Base-by-base conservation (phyloP, 805 yeast genomes). In the Alloascoidea hylecoeti region DNA sequence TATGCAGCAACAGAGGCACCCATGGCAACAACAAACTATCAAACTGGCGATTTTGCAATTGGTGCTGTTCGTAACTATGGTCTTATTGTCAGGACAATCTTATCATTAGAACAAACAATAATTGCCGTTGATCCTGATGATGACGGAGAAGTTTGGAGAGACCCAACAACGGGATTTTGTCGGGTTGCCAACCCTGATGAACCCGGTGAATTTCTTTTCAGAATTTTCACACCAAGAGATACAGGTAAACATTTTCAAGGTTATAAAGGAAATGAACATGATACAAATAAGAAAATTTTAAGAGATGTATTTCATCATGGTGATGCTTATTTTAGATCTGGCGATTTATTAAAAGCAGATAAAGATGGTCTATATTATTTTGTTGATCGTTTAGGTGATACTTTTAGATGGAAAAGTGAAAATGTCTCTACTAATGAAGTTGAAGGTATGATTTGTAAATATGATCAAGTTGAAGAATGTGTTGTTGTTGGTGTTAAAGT, bases 341-440 rank as follows among this genome's bases (percentile, higher is more conserved):
- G 96, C 34, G 97, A 88, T 55, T 64, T 88, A 46, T 63, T 89
- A 51, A 73, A 63, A 47, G 59, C 66, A 52, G 95, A 85, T 55
- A 64, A 63, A 18, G 68, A 76, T 45, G 81, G 84, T 1, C 59
- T 78, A 45, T 67, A 80, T 53, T 84, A 79, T 57, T 88, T 88
- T 56, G 84, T 86, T 35, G 97, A 88, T 62, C 66, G 97, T 51
- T 60, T 89, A 50, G 97, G 97, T 33, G 97, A 88, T 52, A 89
- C 96, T 0, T 88, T 82, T 63, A 68, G 97, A 48, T 88, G 97
- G 97, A 89, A 85, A 60, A 80, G 94, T 2, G 97, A 88, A 60
- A 88, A 88, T 55, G 96, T 89, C 6, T 76, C 92, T 14, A 86
- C 96, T 12, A 78, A 88, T 23, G 96, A 88, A 60, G 96, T 88